Evolutionary conservation across 768 basidiomycete genomes (phyloP).

Genomic region (Cystofilobasidium capitatum): DNA sequence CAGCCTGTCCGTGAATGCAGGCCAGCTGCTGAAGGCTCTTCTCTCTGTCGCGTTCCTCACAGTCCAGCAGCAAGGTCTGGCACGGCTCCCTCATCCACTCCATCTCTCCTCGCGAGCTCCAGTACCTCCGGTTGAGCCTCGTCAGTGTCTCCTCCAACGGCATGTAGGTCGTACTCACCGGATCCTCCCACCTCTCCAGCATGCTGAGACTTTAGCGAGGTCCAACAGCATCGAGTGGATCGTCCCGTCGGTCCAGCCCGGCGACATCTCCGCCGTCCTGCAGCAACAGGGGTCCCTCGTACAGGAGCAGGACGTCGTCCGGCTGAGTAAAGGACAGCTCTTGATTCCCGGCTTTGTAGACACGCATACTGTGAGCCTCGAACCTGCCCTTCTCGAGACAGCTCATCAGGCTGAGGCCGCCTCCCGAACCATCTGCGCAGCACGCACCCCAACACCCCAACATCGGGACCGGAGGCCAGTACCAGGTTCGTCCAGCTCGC

Average conservation of each 20-base stretch:
- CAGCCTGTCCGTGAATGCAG: no score
- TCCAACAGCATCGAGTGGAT: constrained; percentile 16
- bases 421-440: constrained; percentile 39
- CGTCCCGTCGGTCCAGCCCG: background rate
- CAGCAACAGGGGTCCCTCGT: background rate
- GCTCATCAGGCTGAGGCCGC: background rate
- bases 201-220: background rate
- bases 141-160: constrained; percentile 50
- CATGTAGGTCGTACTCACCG: constrained; percentile 27
- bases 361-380: constrained; percentile 67
- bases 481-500: constrained; percentile 7
- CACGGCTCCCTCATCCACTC: constrained; percentile 34
- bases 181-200: background rate
- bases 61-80: background rate
- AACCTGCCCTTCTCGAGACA: background rate
- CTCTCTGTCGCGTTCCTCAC: no score
- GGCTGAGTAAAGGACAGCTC: constrained; percentile 46
- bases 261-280: background rate
- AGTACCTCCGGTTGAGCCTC: constrained; percentile 47
- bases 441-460: constrained; percentile 75
- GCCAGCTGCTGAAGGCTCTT: no score
- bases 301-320: background rate
- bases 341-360: constrained; percentile 82
- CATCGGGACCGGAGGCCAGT: constrained; percentile 43
- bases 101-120: constrained; percentile 30